phyloP scores from a whole-genome alignment of 2,329 filamentous ascomycete genomes.

The Akanthomyces lecanii region DNA sequence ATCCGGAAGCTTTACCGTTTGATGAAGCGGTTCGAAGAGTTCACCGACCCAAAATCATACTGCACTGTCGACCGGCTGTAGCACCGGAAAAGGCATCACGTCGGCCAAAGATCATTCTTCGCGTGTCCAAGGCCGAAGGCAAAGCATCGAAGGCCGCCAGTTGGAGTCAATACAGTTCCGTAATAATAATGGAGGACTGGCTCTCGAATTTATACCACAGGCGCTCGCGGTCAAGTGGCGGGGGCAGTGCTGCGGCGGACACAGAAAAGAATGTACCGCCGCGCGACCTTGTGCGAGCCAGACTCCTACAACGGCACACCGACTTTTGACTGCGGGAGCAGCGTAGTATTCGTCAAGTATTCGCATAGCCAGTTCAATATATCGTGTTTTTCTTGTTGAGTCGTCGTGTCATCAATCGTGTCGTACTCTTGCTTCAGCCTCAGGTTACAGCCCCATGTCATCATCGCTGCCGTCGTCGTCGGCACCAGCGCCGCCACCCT shows the following conservation, averaged over 20 bases:
- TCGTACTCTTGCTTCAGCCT: no score
- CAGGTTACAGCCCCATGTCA: constrained; percentile 42
- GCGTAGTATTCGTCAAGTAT: not conserved
- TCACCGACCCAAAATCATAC: not conserved
- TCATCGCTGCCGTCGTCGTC: constrained; percentile 59
- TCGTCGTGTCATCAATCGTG: constrained; percentile 1
- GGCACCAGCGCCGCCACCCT: constrained; percentile 50
- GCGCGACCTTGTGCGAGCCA: not conserved
- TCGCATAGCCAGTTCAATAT: not conserved
- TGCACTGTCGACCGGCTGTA: not conserved
- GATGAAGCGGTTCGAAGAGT: constrained; percentile 17
- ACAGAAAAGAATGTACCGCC: no score
- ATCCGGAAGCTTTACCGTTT: constrained; percentile 20
- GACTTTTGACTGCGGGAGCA: not conserved
- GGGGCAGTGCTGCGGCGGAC: not conserved
- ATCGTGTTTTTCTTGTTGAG: not conserved
- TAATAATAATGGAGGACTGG: not conserved
- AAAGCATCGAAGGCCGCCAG: not conserved
- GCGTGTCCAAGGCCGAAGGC: not conserved
- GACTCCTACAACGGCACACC: not conserved
- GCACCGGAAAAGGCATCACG: not conserved
- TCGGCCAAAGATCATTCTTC: not conserved
- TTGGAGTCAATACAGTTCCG: not conserved
- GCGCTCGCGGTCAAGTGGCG: not conserved
- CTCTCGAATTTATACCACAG: not conserved